Conservation (phyloP, 2,329 filamentous ascomycete species). For the Aschersonia sp. region DNA sequence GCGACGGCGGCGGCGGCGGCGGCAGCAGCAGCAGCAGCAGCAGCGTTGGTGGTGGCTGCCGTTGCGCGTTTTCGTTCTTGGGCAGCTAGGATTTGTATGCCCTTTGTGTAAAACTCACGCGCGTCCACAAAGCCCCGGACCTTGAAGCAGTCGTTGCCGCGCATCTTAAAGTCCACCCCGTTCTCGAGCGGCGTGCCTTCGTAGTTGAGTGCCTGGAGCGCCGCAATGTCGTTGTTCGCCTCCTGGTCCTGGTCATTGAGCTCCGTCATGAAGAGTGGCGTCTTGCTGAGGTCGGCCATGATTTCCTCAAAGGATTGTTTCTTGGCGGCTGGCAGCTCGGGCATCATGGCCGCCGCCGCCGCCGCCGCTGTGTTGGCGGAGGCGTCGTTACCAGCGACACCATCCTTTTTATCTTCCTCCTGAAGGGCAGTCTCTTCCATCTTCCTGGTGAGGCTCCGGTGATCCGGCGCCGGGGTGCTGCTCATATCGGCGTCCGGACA, state of each 20-base stretch:
- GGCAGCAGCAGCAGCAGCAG: no score
- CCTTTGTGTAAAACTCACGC: conserved; percentile 82
- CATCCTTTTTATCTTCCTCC: no score
- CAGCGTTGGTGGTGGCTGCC: no score
- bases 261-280: conserved; percentile 90
- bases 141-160: conserved; percentile 79
- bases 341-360: conserved; percentile 14
- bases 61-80: conserved; percentile 34
- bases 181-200: conserved; percentile 83
- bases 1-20: no score
- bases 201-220: conserved; percentile 78
- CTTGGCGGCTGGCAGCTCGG: conserved; percentile 30
- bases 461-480: no score
- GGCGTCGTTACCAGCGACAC: no score
- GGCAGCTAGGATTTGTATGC: conserved; percentile 53
- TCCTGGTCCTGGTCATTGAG: conserved; percentile 32
- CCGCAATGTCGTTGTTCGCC: conserved; percentile 73
- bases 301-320: conserved; percentile 40
- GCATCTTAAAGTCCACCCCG: conserved; percentile 71
- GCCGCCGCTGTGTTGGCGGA: no score
- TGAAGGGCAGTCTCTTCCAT: no score
- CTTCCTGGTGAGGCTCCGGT: no score
- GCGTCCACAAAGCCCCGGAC: conserved; percentile 65
- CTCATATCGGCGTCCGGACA: no score
- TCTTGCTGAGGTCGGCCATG: conserved; percentile 41